phyloP scores from a whole-genome alignment of 192 early-diverging fungal genomes.

The Rhizophlyctis rosea region DNA sequence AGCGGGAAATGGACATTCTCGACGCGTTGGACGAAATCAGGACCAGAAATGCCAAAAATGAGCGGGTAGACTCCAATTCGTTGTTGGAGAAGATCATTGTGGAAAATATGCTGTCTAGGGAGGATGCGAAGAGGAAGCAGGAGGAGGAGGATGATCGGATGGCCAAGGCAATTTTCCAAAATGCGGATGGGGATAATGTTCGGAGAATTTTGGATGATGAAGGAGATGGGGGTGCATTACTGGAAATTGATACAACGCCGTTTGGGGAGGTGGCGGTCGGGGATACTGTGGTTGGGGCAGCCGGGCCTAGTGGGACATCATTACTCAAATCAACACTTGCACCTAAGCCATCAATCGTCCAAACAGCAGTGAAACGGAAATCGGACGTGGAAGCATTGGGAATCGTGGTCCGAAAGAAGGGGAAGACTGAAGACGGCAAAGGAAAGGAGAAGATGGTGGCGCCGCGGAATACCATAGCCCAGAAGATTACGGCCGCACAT shows the following conservation, averaged over 20 bases:
- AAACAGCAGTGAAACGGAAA: too few species aligned
- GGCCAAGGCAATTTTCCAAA: slow-evolving; percentile 62
- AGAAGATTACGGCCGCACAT: too few species aligned
- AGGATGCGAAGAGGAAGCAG: slow-evolving; percentile 30
- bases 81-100: slow-evolving; percentile 53
- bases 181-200: slow-evolving; percentile 63
- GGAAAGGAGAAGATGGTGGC: too few species aligned
- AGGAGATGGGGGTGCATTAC: too few species aligned
- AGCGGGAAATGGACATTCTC: slow-evolving; percentile 96
- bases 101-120: slow-evolving; percentile 24
- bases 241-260: too few species aligned
- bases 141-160: slow-evolving; percentile 64
- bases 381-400: not conserved
- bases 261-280: too few species aligned
- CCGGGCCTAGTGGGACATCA: too few species aligned
- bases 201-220: slow-evolving; percentile 54
- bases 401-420: not conserved
- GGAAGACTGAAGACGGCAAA: not conserved
- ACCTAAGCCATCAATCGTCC: too few species aligned
- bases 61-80: slow-evolving; percentile 68
- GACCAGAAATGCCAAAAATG: slow-evolving; percentile 78
- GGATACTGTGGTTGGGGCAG: too few species aligned
- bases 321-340: too few species aligned
- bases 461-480: too few species aligned
- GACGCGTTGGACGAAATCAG: slow-evolving; percentile 95